Evolutionary conservation across 352 stramenopile species (phyloP).

Genomic region (Phytophthora rubi): DNA sequence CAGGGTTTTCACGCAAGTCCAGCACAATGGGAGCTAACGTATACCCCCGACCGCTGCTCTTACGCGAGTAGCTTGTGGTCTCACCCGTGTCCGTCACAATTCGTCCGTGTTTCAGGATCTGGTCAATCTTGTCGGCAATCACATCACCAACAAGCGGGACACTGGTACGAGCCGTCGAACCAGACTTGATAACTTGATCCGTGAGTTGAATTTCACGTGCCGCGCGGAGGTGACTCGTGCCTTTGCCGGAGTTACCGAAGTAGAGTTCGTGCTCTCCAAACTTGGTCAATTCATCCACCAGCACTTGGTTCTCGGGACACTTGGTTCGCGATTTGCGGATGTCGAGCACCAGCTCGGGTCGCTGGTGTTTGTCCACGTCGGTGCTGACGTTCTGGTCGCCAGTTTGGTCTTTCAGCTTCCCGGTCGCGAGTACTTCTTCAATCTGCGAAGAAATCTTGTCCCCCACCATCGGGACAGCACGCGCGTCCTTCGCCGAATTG

Average conservation of each 20-base stretch:
- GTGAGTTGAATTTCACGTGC: constrained; percentile 68
- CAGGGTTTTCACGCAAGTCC: constrained; percentile 62
- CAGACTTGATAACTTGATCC: constrained; percentile 58
- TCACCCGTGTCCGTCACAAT: constrained; percentile 56
- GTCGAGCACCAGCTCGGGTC: constrained; percentile 53
- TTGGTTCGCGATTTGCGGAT: constrained; percentile 55
- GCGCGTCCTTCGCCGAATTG: constrained; percentile 47
- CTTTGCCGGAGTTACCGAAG: constrained; percentile 75
- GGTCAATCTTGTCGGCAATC: constrained; percentile 81
- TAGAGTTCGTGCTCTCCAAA: constrained; percentile 79
- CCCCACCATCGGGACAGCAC: constrained; percentile 57
- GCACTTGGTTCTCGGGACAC: constrained; percentile 62
- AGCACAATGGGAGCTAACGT: constrained; percentile 71
- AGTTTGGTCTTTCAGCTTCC: constrained; percentile 58
- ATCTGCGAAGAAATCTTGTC: constrained; percentile 64
- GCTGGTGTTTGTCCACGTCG: constrained; percentile 46
- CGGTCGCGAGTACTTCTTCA: constrained; percentile 58
- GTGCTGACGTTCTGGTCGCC: constrained; percentile 55
- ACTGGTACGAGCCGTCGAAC: constrained; percentile 44
- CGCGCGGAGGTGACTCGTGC: constrained; percentile 68
- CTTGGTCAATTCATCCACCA: constrained; percentile 68
- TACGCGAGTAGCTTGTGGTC: constrained; percentile 30
- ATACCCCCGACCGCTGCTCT: constrained; percentile 47
- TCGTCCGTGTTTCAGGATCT: constrained; percentile 72
- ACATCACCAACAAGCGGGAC: constrained; percentile 71